A percentile compares a stretch with the other conserved stretches of the same genome.
phyloP scores from a whole-genome alignment of 495 filamentous ascomycete genomes.

The Chaetomium tenue region DNA sequence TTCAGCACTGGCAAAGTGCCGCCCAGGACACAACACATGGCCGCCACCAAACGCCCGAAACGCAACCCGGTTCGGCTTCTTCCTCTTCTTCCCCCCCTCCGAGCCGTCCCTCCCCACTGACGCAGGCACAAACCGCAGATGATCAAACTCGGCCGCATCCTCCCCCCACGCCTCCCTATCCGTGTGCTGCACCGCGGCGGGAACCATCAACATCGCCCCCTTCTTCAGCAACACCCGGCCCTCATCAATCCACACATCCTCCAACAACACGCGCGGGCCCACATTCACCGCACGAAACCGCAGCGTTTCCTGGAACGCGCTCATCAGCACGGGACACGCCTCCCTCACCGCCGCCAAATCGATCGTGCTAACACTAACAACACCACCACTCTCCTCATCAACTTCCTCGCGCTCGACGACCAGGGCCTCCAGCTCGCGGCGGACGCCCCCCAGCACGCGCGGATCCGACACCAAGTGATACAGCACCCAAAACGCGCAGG shows the following conservation, averaged over 20 bases:
- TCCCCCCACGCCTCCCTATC: slow-evolving; percentile 33
- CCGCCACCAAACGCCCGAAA: slow-evolving; percentile 41
- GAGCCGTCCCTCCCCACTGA: too few relatives aligned
- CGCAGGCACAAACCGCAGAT: slow-evolving; percentile 31
- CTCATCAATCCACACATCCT: slow-evolving; percentile 36
- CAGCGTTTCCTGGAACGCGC: slow-evolving; percentile 33
- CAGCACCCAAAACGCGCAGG: slow-evolving; percentile 31
- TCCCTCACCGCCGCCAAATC: slow-evolving; percentile 23
- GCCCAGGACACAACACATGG: slow-evolving; percentile 37
- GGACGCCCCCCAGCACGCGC: slow-evolving; percentile 23
- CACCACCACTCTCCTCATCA: background rate
- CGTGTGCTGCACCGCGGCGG: slow-evolving; percentile 32
- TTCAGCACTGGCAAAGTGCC: slow-evolving; percentile 39
- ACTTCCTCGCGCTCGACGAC: slow-evolving; percentile 17
- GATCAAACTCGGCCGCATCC: slow-evolving; percentile 31
- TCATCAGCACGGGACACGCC: slow-evolving; percentile 30
- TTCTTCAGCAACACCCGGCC: slow-evolving; percentile 35
- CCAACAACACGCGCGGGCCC: slow-evolving; percentile 27
- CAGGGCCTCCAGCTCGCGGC: slow-evolving; percentile 30
- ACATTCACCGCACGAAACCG: slow-evolving; percentile 28
- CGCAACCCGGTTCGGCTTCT: slow-evolving; percentile 30
- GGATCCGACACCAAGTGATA: slow-evolving; percentile 23
- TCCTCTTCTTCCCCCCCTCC: background rate
- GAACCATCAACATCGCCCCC: slow-evolving; percentile 36
- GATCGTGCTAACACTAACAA: slow-evolving; percentile 23